A percentile compares a stretch with the other conserved stretches of the same genome.
phyloP scores from a whole-genome alignment of 768 basidiomycete genomes.

The Dacryopinax primogenitus region DNA sequence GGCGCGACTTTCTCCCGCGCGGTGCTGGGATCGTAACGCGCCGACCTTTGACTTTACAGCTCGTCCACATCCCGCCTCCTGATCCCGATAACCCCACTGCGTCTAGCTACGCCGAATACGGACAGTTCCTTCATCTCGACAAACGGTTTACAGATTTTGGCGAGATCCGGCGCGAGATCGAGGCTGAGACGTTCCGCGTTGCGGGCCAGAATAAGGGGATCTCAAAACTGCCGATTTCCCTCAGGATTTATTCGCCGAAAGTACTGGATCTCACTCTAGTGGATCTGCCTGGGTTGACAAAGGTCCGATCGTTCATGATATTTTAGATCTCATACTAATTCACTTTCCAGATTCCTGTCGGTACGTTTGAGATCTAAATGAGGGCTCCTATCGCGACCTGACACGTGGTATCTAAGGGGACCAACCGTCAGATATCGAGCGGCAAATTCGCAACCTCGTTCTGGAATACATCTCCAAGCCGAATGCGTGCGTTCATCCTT shows the following conservation, averaged over 20 bases:
- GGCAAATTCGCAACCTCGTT: slow-evolving; percentile 90
- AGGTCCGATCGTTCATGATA: slow-evolving; percentile 40
- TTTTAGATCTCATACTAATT: not conserved
- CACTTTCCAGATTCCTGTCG: slow-evolving; percentile 67
- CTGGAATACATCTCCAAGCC: slow-evolving; percentile 92
- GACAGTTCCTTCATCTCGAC: slow-evolving; percentile 93
- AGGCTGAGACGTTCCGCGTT: slow-evolving; percentile 92
- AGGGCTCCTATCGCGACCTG: slow-evolving; percentile 8
- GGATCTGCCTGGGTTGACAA: slow-evolving; percentile 92
- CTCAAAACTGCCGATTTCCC: slow-evolving; percentile 86
- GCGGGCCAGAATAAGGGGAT: slow-evolving; percentile 99
- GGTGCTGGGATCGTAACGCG: slow-evolving; percentile 93
- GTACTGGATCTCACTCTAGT: slow-evolving; percentile 93
- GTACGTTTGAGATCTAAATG: not conserved
- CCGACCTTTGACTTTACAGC: slow-evolving; percentile 86
- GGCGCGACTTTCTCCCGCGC: slow-evolving; percentile 77
- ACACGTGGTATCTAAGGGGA: slow-evolving; percentile 38
- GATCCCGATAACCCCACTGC: slow-evolving; percentile 12
- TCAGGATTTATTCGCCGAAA: slow-evolving; percentile 90
- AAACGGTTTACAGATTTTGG: slow-evolving; percentile 92
- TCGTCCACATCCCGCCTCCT: slow-evolving; percentile 72
- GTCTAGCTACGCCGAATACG: slow-evolving; percentile 62
- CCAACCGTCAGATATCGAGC: slow-evolving; percentile 95
- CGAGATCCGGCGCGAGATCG: slow-evolving; percentile 92
- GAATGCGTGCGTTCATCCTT: slow-evolving; percentile 38